Conservation (phyloP, 2,329 filamentous ascomycete species). For the Magnaporthales sp. region DNA sequence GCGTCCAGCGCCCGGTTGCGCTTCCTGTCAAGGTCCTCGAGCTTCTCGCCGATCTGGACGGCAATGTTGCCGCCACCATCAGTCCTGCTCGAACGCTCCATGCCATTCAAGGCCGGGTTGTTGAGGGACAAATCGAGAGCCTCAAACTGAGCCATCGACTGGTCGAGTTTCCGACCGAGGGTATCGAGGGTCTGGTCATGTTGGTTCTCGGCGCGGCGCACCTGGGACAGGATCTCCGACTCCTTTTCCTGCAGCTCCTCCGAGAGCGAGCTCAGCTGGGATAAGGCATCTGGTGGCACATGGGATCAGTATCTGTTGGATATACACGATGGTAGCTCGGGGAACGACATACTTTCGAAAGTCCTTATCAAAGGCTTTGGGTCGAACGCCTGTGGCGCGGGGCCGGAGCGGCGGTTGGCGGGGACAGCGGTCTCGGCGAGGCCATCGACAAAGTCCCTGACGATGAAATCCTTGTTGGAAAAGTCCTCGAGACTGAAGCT, state of each 20-base stretch:
- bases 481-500: conserved; percentile 85
- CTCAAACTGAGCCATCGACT: conserved; percentile 88
- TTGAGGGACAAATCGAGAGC: conserved; percentile 78
- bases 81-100: conserved; percentile 35
- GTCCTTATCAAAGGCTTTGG: conserved; percentile 94
- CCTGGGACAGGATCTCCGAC: conserved; percentile 82
- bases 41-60: conserved; percentile 85
- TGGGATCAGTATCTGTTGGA: conserved; percentile 8
- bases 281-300: conserved; percentile 44
- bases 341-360: conserved; percentile 60
- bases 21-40: conserved; percentile 93
- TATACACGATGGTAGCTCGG: background rate
- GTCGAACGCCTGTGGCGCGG: conserved; percentile 64
- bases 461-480: conserved; percentile 87
- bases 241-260: conserved; percentile 85
- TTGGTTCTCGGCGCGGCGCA: conserved; percentile 82
- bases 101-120: conserved; percentile 32
- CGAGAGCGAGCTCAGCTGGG: conserved; percentile 59
- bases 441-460: conserved; percentile 93
- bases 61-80: conserved; percentile 75
- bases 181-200: conserved; percentile 88
- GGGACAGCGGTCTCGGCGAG: conserved; percentile 79
- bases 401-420: conserved; percentile 69
- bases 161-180: conserved; percentile 79
- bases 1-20: conserved; percentile 83